phyloP scores from a whole-genome alignment of 768 basidiomycete genomes.

The Trametes villosa region DNA sequence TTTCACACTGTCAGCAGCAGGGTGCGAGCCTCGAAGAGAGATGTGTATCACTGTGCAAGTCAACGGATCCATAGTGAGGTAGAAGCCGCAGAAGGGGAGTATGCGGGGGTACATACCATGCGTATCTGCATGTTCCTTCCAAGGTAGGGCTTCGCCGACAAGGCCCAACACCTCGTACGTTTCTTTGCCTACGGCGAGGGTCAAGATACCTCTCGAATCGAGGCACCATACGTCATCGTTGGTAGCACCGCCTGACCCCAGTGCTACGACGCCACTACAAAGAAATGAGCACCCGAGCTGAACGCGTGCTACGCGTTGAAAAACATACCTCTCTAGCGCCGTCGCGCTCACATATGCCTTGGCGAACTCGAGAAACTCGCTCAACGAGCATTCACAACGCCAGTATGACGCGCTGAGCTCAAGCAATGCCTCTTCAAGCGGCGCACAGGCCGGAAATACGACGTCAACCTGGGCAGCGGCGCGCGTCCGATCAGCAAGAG shows the following conservation, averaged over 20 bases:
- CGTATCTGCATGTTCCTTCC: conserved; percentile 44
- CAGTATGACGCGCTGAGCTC: conserved; percentile 49
- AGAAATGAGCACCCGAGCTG: not conserved
- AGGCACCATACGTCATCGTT: conserved; percentile 71
- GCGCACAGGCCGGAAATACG: conserved; percentile 53
- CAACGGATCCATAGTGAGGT: conserved; percentile 4
- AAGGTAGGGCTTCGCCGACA: conserved; percentile 57
- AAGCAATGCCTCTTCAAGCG: conserved; percentile 45
- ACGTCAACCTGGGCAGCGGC: conserved; percentile 58
- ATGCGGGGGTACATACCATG: conserved; percentile 57
- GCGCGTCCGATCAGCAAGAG: not conserved
- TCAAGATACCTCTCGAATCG: conserved; percentile 63
- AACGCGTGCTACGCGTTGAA: not conserved
- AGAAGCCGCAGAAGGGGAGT: conserved; percentile 2
- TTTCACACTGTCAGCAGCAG: conserved; percentile 25
- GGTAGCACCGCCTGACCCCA: conserved; percentile 18
- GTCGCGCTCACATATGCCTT: conserved; percentile 36
- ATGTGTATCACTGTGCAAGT: conserved; percentile 49
- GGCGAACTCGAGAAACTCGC: conserved; percentile 44
- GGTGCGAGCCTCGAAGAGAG: conserved; percentile 46
- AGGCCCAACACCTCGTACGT: conserved; percentile 67
- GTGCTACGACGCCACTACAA: conserved; percentile 23
- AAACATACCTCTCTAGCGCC: conserved; percentile 33
- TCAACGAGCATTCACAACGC: conserved; percentile 48
- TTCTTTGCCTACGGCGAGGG: conserved; percentile 56